Percentiles rank a stretch among this genome's conserved stretches.
These are phyloP conservation scores for Amaranthus cruentus DNA, from an alignment of 148 eudicot species.

Conservation along the genomic window DNA sequence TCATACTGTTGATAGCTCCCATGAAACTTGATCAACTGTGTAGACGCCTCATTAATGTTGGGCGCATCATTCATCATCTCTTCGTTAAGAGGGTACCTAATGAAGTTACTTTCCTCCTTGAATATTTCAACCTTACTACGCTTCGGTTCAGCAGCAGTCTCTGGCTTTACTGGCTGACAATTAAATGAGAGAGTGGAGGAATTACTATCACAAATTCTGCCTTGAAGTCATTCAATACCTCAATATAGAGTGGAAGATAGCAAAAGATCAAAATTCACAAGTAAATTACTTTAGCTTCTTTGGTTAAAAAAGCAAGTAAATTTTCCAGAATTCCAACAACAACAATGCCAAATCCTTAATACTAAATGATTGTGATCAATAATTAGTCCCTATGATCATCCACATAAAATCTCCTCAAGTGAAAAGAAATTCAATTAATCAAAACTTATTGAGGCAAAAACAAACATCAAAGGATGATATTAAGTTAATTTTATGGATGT, in stretches of 20 bases:
- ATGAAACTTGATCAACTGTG: constrained; percentile 93
- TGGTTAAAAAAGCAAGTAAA: not conserved
- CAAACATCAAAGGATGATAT: no score
- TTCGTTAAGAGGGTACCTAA: constrained; percentile 91
- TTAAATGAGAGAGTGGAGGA: not conserved
- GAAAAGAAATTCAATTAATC: no score
- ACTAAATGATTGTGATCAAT: no score
- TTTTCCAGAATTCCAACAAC: no score
- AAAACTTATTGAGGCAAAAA: no score
- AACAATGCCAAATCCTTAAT: no score
- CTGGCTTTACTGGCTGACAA: constrained; percentile 84
- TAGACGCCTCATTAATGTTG: constrained; percentile 77
- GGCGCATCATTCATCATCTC: constrained; percentile 79
- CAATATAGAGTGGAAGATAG: not conserved
- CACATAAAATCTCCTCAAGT: no score
- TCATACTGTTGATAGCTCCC: constrained; percentile 87
- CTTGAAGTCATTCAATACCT: not conserved
- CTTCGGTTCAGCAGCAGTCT: constrained; percentile 58
- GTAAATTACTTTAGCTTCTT: not conserved
- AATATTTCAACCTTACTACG: constrained; percentile 94
- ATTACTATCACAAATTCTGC: not conserved
- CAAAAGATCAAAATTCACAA: not conserved
- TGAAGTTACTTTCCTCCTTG: constrained; percentile 92
- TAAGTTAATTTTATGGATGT: no score
- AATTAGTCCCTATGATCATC: no score